Evolutionary conservation across 2,329 filamentous ascomycete species (phyloP).

Genomic region (Fusarium abutilonis): DNA sequence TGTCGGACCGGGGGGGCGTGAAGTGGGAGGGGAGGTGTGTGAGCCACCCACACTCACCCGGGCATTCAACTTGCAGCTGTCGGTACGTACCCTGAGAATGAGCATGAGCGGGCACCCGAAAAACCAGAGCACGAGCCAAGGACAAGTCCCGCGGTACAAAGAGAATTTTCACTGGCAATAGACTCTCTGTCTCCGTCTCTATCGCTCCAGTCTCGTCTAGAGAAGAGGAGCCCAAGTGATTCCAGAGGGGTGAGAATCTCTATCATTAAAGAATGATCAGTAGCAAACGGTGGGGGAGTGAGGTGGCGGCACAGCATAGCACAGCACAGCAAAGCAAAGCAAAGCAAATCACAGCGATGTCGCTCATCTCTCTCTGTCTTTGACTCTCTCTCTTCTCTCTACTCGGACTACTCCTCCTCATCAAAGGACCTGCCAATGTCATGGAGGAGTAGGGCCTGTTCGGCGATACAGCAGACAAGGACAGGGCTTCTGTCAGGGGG

Average conservation of each 20-base stretch:
- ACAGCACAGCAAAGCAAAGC: not conserved
- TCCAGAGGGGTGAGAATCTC: constrained; percentile 26
- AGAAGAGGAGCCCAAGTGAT: constrained; percentile 14
- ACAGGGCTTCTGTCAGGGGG: constrained; percentile 42
- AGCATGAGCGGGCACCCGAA: constrained; percentile 22
- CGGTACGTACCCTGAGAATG: constrained; percentile 23
- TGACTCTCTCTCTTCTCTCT: constrained; percentile 10
- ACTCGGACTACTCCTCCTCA: constrained; percentile 5
- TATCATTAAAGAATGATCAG: constrained; percentile 21
- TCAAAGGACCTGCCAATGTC: constrained; percentile 28
- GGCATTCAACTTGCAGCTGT: not conserved
- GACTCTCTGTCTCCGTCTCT: constrained; percentile 27
- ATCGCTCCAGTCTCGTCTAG: not conserved
- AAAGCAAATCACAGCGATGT: constrained; percentile 2
- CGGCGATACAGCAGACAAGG: constrained; percentile 42
- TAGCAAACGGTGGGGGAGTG: constrained; percentile 17
- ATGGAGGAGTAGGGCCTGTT: constrained; percentile 29
- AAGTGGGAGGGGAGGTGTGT: not conserved
- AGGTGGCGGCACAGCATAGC: constrained; percentile 5
- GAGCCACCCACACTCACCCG: not conserved
- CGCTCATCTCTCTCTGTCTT: constrained; percentile 15
- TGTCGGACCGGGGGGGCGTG: constrained; percentile 25
- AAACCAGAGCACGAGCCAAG: constrained; percentile 30
- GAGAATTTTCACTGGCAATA: constrained; percentile 29
- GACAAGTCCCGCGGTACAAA: constrained; percentile 41